Conservation (phyloP, 306 rosid genomes). For the Vigna unguiculata region DNA sequence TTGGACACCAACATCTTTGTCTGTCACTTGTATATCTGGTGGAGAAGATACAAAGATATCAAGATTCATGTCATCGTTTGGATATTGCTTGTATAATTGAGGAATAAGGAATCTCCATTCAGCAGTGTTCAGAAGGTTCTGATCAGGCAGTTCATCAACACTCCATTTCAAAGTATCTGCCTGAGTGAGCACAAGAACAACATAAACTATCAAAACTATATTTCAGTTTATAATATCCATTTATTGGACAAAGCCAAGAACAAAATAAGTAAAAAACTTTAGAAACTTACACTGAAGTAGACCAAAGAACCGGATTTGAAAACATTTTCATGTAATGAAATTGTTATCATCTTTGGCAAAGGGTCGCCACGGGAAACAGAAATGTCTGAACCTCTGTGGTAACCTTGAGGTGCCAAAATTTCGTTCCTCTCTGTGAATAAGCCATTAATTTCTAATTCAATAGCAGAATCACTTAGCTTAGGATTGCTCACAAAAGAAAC, state of each 20-base stretch:
- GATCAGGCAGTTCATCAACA: slow-evolving; percentile 63
- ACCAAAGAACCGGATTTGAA: slow-evolving; percentile 70
- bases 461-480: slow-evolving; percentile 64
- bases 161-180: slow-evolving; percentile 67
- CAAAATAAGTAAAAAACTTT: not conserved
- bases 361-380: slow-evolving; percentile 40
- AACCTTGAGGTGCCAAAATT: slow-evolving; percentile 49
- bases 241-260: slow-evolving; percentile 15
- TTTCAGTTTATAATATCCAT: slow-evolving; percentile 6
- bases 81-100: slow-evolving; percentile 75
- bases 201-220: slow-evolving; percentile 38
- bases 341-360: slow-evolving; percentile 66
- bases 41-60: slow-evolving; percentile 70
- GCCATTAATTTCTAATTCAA: slow-evolving; percentile 74
- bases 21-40: slow-evolving; percentile 60
- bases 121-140: slow-evolving; percentile 69
- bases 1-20: slow-evolving; percentile 50
- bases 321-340: slow-evolving; percentile 77
- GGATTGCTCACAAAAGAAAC: slow-evolving; percentile 72
- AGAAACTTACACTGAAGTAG: slow-evolving; percentile 68
- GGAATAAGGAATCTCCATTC: slow-evolving; percentile 85
- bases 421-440: slow-evolving; percentile 52
- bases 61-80: slow-evolving; percentile 73
- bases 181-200: slow-evolving; percentile 43
- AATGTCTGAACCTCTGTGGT: slow-evolving; percentile 39